Percentiles rank a stretch among this genome's conserved stretches.
phyloP scores from a whole-genome alignment of 805 yeast genomes.

The Metschnikowia proteae region DNA sequence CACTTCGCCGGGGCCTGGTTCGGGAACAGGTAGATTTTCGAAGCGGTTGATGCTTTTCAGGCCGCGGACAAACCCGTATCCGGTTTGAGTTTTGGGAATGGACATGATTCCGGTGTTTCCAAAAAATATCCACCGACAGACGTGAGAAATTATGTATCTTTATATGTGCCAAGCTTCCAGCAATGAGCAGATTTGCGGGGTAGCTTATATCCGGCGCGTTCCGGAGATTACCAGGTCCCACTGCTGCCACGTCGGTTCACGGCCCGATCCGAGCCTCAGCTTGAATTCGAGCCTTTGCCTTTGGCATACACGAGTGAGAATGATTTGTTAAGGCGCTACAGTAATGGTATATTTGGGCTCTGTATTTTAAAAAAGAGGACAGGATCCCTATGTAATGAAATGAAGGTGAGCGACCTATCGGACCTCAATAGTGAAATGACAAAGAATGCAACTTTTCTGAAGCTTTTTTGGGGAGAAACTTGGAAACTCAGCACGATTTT shows the following conservation, averaged over 20 bases:
- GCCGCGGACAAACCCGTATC: slow-evolving; percentile 33
- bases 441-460: slow-evolving; percentile 5
- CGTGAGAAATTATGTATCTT: not conserved
- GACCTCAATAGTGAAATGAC: slow-evolving; percentile 1
- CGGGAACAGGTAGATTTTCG: slow-evolving; percentile 27
- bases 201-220: not conserved
- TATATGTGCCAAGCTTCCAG: not conserved
- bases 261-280: no score
- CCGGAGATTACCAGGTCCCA: not conserved
- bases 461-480: slow-evolving; percentile 7
- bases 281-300: no score
- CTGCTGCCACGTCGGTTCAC: not conserved
- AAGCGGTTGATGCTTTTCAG: slow-evolving; percentile 23
- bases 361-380: slow-evolving; percentile 4
- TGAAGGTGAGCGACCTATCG: slow-evolving; percentile 2
- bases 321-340: not conserved
- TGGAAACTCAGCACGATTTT: slow-evolving; percentile 9
- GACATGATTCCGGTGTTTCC: slow-evolving; percentile 5
- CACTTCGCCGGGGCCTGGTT: slow-evolving; percentile 28
- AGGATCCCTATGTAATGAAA: slow-evolving; percentile 5
- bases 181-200: not conserved
- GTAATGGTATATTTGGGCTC: not conserved
- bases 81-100: slow-evolving; percentile 29
- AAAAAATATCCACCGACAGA: not conserved
- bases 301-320: no score